Evolutionary conservation across 495 filamentous ascomycete genomes (phyloP).

Genomic region (Penicillium waksmanii): DNA sequence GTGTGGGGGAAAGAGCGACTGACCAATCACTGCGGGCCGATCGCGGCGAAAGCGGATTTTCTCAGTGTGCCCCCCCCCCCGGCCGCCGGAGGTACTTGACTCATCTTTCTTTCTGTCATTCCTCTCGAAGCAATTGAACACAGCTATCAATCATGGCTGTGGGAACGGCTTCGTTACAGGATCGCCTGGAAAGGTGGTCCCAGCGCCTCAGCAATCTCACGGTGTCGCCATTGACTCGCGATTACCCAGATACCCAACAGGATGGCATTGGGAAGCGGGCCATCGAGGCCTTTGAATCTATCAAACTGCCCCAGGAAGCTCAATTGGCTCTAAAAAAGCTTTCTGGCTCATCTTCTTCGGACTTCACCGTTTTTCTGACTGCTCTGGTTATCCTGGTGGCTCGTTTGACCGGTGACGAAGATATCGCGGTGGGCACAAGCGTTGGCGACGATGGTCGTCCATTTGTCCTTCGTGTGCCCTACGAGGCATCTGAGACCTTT

Average conservation of each 20-base stretch:
- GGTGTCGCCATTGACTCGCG: slow-evolving; percentile 53
- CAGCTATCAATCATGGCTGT: slow-evolving; percentile 43
- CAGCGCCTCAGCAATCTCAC: slow-evolving; percentile 52
- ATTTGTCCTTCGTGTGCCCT: slow-evolving; percentile 51
- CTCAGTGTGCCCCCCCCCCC: slow-evolving; percentile 27
- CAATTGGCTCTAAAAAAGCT: slow-evolving; percentile 47
- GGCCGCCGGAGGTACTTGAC: slow-evolving; percentile 20
- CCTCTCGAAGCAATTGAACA: slow-evolving; percentile 19
- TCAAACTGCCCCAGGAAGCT: slow-evolving; percentile 41
- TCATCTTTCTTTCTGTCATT: slow-evolving; percentile 22
- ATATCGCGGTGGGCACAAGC: slow-evolving; percentile 54
- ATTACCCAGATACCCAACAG: slow-evolving; percentile 50
- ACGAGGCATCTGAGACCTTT: slow-evolving; percentile 46
- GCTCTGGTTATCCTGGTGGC: slow-evolving; percentile 53
- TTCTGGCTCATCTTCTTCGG: slow-evolving; percentile 40
- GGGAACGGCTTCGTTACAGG: slow-evolving; percentile 40
- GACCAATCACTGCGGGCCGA: slow-evolving; percentile 24
- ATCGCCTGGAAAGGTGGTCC: slow-evolving; percentile 54
- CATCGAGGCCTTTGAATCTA: slow-evolving; percentile 55
- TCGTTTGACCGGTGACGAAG: slow-evolving; percentile 57
- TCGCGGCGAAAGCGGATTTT: slow-evolving; percentile 33
- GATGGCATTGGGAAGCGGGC: slow-evolving; percentile 37
- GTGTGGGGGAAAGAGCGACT: slow-evolving; percentile 17
- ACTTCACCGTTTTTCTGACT: slow-evolving; percentile 51
- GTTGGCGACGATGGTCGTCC: slow-evolving; percentile 49